Evolutionary conservation across 2,329 filamentous ascomycete genomes (phyloP), one percentile per base, ranked within the genome.

Genomic region (Cryphonectria parasitica): DNA sequence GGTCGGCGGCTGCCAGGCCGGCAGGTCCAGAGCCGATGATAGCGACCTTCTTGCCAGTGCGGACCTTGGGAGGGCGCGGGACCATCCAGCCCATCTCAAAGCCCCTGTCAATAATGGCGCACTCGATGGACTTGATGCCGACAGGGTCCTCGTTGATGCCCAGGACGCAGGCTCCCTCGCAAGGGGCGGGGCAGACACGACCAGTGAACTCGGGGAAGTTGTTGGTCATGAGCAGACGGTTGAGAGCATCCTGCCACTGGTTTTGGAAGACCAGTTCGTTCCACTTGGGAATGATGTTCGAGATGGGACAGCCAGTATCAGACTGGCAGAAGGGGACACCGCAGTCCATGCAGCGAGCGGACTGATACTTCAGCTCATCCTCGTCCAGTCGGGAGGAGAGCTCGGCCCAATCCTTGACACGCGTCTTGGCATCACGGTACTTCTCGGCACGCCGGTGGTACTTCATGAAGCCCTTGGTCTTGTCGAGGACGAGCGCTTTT

Each of bases 51-150:
- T 97, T 97, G 79, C 94, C 94, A 73, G 92, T 96, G 74, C 95
- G 94, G 73, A 89, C 87, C 80, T 91, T 82, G 6, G 95, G 95
- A 67, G 92, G 92, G 4, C 85, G 85, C 74, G 95, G 95, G 28
- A 97, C 85, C 93, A 98, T 97, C 95, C 95, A 98, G 74, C 95
- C 95, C 93, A 92, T 97, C 80, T 98, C 95, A 78, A 98, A 98
- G 63, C 95, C 95, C 75, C 95, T 93, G 79, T 98, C 95, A 75
- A 98, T 98, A 79, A 98, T 98, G 73, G 95, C 95, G 79, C 95
- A 98, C 80, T 98, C 95, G 73, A 98, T 97, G 0, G 94, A 97
- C 86, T 98, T 98, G 87, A 98, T 98, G 75, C 95, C 95, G 54
- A 98, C 95, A 4, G 95, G 95, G 76, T 98, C 95, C 80, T 97